A percentile compares a stretch with the other conserved stretches of the same genome.
Conservation (phyloP, 1,284 basidiomycete genomes). For the Porogramme epimiltina region DNA sequence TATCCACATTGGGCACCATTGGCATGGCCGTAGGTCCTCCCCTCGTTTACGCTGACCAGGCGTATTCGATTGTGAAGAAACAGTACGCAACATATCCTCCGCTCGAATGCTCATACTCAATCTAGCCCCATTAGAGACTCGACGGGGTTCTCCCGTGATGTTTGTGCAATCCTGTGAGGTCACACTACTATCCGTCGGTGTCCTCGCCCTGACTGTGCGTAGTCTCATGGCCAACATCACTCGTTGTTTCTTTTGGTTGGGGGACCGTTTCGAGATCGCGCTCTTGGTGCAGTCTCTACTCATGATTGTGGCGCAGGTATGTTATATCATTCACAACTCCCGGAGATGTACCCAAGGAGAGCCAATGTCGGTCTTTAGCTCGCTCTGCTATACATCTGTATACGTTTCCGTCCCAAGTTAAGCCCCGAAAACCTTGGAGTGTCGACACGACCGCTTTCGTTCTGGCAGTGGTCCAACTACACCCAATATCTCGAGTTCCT, state of each 20-base stretch:
- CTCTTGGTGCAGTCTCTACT: slow-evolving; percentile 77
- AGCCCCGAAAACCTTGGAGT: slow-evolving; percentile 60
- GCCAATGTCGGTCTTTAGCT: slow-evolving; percentile 44
- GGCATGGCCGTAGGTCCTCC: slow-evolving; percentile 78
- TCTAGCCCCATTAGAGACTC: slow-evolving; percentile 59
- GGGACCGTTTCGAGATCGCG: slow-evolving; percentile 76
- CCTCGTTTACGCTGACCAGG: slow-evolving; percentile 81
- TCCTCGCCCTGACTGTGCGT: background rate
- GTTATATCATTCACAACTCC: slow-evolving; percentile 20
- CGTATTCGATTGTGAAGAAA: slow-evolving; percentile 70
- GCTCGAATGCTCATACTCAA: slow-evolving; percentile 2
- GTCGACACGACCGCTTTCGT: slow-evolving; percentile 71
- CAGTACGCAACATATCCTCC: slow-evolving; percentile 42
- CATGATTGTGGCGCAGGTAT: slow-evolving; percentile 81
- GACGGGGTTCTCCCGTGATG: slow-evolving; percentile 83
- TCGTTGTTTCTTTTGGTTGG: slow-evolving; percentile 88
- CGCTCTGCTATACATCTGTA: slow-evolving; percentile 77
- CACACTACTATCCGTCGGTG: background rate
- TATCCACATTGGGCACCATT: slow-evolving; percentile 58
- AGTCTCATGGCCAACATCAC: slow-evolving; percentile 83
- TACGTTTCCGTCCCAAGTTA: slow-evolving; percentile 60
- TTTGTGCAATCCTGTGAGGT: slow-evolving; percentile 75
- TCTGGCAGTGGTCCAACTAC: slow-evolving; percentile 87
- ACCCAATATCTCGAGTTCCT: slow-evolving; percentile 82
- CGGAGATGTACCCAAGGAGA: slow-evolving; percentile 4